phyloP scores from a whole-genome alignment of 306 rosid species.

The Casuarina glauca region DNA sequence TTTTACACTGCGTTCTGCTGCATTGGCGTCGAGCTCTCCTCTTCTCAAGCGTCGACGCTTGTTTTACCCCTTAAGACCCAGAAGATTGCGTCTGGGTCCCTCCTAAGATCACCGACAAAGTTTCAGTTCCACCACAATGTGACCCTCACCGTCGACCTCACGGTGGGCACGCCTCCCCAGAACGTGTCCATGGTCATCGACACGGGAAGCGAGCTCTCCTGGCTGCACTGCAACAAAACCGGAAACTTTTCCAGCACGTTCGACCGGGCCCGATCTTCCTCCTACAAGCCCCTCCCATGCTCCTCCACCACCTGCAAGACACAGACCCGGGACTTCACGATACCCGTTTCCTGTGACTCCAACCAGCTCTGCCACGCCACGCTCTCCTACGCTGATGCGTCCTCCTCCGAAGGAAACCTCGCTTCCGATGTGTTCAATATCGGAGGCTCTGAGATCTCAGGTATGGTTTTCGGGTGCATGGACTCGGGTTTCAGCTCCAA shows the following conservation, averaged over 20 bases:
- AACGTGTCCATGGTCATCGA: conserved; percentile 78
- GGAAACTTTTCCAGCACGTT: conserved; percentile 20
- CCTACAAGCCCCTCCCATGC: conserved; percentile 57
- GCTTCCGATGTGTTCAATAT: conserved; percentile 67
- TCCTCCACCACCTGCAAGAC: conserved; percentile 71
- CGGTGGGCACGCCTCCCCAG: conserved; percentile 86
- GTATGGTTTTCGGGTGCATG: conserved; percentile 76
- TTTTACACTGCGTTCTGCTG: conserved; percentile 19
- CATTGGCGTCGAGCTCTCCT: conserved; percentile 1
- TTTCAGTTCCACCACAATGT: conserved; percentile 78
- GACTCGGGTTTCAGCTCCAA: conserved; percentile 49
- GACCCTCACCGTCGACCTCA: conserved; percentile 60
- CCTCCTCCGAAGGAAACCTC: conserved; percentile 79
- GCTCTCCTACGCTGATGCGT: conserved; percentile 76
- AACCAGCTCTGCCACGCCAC: conserved; percentile 78
- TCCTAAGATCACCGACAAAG: conserved; percentile 64
- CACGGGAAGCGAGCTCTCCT: conserved; percentile 90
- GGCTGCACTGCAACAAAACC: conserved; percentile 69
- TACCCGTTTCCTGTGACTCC: conserved; percentile 86
- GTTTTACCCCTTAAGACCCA: conserved; percentile 72
- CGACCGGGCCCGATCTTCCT: conserved; percentile 51
- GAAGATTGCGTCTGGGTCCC: conserved; percentile 51
- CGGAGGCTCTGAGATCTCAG: conserved; percentile 42
- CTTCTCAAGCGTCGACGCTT: conserved; percentile 24
- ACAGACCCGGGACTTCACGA: conserved; percentile 66